phyloP scores from a whole-genome alignment of 208 protist species.

The Wallacemonas sp. region DNA sequence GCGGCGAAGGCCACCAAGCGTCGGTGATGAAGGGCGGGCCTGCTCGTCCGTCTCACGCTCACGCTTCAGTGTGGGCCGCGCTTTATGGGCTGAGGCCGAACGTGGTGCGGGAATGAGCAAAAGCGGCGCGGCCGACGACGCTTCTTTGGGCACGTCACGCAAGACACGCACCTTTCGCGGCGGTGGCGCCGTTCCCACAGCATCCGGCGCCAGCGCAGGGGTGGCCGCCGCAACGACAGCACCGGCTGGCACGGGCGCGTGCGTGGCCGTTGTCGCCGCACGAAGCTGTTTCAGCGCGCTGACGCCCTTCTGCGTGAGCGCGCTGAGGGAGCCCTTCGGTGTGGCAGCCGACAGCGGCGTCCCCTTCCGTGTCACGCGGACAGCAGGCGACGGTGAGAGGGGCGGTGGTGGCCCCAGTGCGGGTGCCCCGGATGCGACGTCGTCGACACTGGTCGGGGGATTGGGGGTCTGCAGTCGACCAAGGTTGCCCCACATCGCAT shows the following conservation, averaged over 20 bases:
- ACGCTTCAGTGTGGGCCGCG: background rate
- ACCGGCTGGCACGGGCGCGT: background rate
- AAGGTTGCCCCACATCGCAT: background rate
- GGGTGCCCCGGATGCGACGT: no score
- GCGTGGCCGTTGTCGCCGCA: background rate
- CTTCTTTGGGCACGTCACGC: background rate
- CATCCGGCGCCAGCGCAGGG: background rate
- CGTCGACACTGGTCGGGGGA: no score
- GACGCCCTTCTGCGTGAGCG: background rate
- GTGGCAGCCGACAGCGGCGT: no score
- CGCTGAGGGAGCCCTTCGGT: background rate
- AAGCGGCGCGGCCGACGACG: background rate
- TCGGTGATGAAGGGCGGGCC: no score
- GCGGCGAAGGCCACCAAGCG: background rate
- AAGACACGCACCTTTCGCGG: background rate
- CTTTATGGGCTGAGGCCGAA: background rate
- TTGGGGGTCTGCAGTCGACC: no score
- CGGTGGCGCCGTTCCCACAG: background rate
- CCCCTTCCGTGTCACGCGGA: no score
- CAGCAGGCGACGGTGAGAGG: no score
- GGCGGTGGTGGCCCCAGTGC: no score
- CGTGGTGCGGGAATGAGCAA: slow-evolving; percentile 2
- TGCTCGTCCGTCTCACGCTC: background rate
- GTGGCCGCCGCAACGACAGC: background rate
- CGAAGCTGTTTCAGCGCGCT: slow-evolving; percentile 1